A percentile compares a stretch with the other conserved stretches of the same genome.
Conservation (phyloP, 1,284 basidiomycete species). For the Thelephora terrestris region DNA sequence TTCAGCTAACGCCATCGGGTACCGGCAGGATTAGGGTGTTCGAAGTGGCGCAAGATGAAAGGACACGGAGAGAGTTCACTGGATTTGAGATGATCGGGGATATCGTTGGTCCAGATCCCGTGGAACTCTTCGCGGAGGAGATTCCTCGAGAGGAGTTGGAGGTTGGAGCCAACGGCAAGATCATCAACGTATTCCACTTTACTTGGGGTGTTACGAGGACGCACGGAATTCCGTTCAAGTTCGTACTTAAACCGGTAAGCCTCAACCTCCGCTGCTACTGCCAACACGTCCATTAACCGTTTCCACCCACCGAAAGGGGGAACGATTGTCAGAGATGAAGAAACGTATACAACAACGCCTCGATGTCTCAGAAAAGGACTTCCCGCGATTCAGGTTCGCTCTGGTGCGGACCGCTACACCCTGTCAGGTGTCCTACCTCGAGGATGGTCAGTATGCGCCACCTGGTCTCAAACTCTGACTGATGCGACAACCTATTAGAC, state of each 20-base stretch:
- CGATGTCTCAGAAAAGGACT: constrained; percentile 91
- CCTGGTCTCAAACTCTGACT: too few species aligned
- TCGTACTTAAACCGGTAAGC: constrained; percentile 83
- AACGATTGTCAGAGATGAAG: constrained; percentile 93
- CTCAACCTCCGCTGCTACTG: background rate
- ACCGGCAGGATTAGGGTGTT: constrained; percentile 91
- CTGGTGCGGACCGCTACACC: constrained; percentile 86
- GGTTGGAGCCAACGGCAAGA: constrained; percentile 84
- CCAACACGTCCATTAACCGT: background rate
- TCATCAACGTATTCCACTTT: constrained; percentile 98
- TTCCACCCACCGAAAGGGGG: constrained; percentile 41
- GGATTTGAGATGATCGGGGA: constrained; percentile 96
- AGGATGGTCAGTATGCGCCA: constrained; percentile 62
- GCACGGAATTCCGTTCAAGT: constrained; percentile 97
- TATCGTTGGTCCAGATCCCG: constrained; percentile 85
- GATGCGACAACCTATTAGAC: constrained; percentile 57
- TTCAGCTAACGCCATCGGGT: constrained; percentile 71
- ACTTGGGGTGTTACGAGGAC: constrained; percentile 85
- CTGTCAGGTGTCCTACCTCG: constrained; percentile 94
- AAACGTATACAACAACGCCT: constrained; percentile 86
- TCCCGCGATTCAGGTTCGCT: constrained; percentile 91
- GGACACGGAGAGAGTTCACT: constrained; percentile 87
- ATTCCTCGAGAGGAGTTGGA: constrained; percentile 84
- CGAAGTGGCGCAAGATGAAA: constrained; percentile 84
- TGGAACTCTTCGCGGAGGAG: constrained; percentile 97